A percentile compares a stretch with the other conserved stretches of the same genome.
Evolutionary conservation across 192 early-diverging fungal species (phyloP).

Genomic region (Physocladia obscura): DNA sequence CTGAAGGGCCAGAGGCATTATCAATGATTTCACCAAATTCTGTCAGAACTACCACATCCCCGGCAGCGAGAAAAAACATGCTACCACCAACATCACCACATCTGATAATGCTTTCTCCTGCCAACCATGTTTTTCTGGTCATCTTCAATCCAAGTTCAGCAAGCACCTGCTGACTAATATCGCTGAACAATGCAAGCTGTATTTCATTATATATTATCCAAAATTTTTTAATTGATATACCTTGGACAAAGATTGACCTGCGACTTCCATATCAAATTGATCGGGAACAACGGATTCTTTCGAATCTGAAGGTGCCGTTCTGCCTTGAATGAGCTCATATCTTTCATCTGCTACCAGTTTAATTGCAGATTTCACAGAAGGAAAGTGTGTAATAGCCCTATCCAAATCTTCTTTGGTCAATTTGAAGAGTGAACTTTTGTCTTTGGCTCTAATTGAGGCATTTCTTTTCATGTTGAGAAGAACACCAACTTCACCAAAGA

Average conservation of each 20-base stretch:
- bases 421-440: slow-evolving; percentile 46
- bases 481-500: slow-evolving; percentile 59
- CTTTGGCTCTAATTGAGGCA: slow-evolving; percentile 46
- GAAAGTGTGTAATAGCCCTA: slow-evolving; percentile 33
- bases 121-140: slow-evolving; percentile 35
- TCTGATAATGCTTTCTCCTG: slow-evolving; percentile 38
- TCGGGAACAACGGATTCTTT: slow-evolving; percentile 6
- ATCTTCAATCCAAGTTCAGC: slow-evolving; percentile 45
- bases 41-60: slow-evolving; percentile 38
- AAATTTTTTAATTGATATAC: too few species aligned
- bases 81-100: slow-evolving; percentile 39
- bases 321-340: slow-evolving; percentile 33
- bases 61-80: slow-evolving; percentile 61
- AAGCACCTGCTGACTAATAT: too few species aligned
- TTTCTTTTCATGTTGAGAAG: slow-evolving; percentile 49
- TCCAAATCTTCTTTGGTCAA: slow-evolving; percentile 40
- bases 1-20: slow-evolving; percentile 33
- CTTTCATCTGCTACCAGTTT: slow-evolving; percentile 46
- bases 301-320: background rate
- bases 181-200: too few species aligned
- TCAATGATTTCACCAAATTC: slow-evolving; percentile 49
- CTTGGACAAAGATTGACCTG: slow-evolving; percentile 41
- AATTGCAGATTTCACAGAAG: slow-evolving; percentile 40
- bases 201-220: background rate
- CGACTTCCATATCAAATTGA: slow-evolving; percentile 50